These are phyloP conservation scores for Prunus mira DNA, from an alignment of 306 rosid species.

Conservation along the genomic window DNA sequence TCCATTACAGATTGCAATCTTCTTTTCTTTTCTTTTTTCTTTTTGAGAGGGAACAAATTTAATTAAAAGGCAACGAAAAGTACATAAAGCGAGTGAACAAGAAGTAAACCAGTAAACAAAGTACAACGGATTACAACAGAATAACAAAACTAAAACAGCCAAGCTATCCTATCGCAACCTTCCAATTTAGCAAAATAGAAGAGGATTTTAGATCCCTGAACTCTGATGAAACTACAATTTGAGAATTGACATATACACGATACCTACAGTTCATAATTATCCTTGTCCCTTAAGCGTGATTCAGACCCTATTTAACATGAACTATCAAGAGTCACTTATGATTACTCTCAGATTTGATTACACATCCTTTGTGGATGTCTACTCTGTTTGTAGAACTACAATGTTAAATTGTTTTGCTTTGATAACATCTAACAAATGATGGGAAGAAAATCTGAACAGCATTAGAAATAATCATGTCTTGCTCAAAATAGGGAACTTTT, in stretches of 20 bases:
- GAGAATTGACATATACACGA: background rate
- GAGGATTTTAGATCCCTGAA: too few relatives aligned
- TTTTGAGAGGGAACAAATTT: too few relatives aligned
- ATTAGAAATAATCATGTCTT: background rate
- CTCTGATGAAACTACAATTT: background rate
- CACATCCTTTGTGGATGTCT: background rate
- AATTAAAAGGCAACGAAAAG: too few relatives aligned
- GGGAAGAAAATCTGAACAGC: background rate
- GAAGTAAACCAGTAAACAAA: too few relatives aligned
- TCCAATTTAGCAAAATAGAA: too few relatives aligned
- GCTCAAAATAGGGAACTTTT: background rate
- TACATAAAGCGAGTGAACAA: too few relatives aligned
- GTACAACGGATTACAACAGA: too few relatives aligned
- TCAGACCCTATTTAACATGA: background rate
- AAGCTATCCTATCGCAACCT: too few relatives aligned
- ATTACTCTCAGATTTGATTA: background rate
- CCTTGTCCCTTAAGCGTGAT: background rate
- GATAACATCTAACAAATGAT: background rate
- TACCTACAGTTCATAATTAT: background rate
- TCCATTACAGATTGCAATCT: background rate
- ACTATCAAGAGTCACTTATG: background rate
- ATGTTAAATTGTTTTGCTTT: background rate
- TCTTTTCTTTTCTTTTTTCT: too few relatives aligned
- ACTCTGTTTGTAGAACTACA: background rate
- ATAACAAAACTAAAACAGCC: too few relatives aligned